Percentiles rank a stretch among this genome's conserved stretches.
phyloP scores from a whole-genome alignment of 2,329 filamentous ascomycete genomes.

The Zymoseptoria tritici region DNA sequence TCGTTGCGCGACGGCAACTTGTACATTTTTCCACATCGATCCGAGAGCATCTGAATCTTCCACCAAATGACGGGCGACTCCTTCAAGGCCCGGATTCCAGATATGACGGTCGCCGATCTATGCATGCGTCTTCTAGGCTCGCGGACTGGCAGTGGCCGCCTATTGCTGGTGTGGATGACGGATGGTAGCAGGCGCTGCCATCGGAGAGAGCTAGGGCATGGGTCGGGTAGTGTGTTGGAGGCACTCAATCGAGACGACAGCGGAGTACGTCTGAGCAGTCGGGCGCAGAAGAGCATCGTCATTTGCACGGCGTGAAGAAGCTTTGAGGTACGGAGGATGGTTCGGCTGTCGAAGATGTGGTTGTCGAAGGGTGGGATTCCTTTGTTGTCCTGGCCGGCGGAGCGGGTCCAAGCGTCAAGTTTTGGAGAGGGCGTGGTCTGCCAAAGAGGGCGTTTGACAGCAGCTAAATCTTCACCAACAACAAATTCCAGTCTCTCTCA shows the following conservation, averaged over 20 bases:
- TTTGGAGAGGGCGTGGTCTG: background rate
- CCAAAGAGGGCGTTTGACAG: background rate
- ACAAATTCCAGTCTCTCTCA: background rate
- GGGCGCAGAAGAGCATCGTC: background rate
- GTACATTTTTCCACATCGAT: background rate
- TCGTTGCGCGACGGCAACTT: background rate
- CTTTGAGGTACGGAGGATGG: background rate
- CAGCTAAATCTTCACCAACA: background rate
- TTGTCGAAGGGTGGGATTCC: background rate
- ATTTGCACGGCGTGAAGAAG: background rate
- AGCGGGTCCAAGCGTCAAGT: background rate
- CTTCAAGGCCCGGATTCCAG: background rate
- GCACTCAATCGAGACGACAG: background rate
- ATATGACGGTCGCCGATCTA: background rate
- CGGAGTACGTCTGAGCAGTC: background rate
- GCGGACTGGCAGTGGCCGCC: background rate
- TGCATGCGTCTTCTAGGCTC: background rate
- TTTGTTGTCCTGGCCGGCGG: background rate
- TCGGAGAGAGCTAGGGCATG: background rate
- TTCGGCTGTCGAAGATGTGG: background rate
- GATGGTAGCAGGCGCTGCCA: background rate
- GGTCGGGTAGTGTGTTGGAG: background rate
- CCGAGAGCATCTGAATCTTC: background rate
- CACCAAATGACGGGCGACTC: background rate
- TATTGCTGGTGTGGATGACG: background rate